Evolutionary conservation across 352 stramenopile genomes (phyloP), one percentile per base, ranked within the genome.

Genomic region (Phytophthora citrophthora): DNA sequence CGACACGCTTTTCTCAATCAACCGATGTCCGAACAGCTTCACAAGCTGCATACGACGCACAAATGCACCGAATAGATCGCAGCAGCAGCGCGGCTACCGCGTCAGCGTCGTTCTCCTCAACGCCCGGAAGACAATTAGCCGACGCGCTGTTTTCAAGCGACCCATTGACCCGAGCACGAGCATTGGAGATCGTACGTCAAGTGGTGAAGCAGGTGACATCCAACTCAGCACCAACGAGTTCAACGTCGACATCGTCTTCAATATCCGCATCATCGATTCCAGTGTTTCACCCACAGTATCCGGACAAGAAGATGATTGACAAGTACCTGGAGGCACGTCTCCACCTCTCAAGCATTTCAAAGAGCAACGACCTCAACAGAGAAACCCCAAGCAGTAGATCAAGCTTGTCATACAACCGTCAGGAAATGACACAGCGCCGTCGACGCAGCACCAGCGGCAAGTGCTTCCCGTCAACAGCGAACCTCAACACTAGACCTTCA

Each of bases 131-230:
- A 27, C 77, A 91, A 68, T 52, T 91, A 15, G 83, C 83, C 2
- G 75, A 88, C 9, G 83, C 83, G 36, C 59, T 91, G 6, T 90
- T 87, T 67, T 91, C 83, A 4, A 72, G 66, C 9, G 69, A 90
- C 38, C 74, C 79, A 3, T 45, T 77, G 20, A 72, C 70, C 27
- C 75, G 83, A 12, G 83, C 83, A 3, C 72, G 68, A 16, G 83
- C 83, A 5, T 66, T 91, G 8, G 77, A 88, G 34, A 63, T 77
- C 7, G 57, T 91, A 1, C 78, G 74, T 0, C 72, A 77, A 32
- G 72, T 82, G 9, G 77, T 91, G 29, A 57, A 75, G 44, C 68
- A 84, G 26, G 74, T 83, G 45, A 79, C 75, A 24, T 46, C 68
- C 16, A 26, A 72, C 26, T 45, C 61, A 6, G 32, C 64, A 2